Evolutionary conservation across 345 rosid species (phyloP), one percentile per base, ranked within the genome.

Genomic region (Citrus sp.): DNA sequence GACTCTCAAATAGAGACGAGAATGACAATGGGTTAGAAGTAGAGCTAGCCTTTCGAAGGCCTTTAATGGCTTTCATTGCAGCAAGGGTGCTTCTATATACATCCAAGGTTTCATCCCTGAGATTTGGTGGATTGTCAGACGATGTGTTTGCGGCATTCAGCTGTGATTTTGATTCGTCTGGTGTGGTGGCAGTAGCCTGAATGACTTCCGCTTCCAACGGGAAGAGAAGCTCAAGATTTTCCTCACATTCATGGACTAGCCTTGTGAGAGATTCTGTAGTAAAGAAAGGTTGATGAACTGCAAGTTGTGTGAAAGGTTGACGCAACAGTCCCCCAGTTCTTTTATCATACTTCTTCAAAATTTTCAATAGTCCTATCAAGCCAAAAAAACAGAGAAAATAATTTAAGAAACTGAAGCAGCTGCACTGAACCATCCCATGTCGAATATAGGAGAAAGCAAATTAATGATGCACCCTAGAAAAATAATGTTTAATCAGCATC

Each of bases 11-110:
- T 51, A 93, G 78, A 10, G 89, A 87, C 0, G 98, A 93, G 79
- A 89, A 84, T 0, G 97, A 94, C 64, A 92, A 68, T 2, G 98
- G 98, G 81, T 90, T 90, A 67, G 77, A 85, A 2, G 98, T 95
- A n/a, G 98, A 95, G 87, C 98, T 95, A 32, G 94, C 94, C 82
- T 89, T 93, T 77, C 85, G 93, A 77, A 95, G 93, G 77, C 98
- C 97, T 49, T 84, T 82, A 61, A 95, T 92, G 4, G 98, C 92
- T 83, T 89, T 89, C 95, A 95, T 93, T 34, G 98, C 98, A 73
- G 98, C 98, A 64, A 95, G 93, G 63, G 98, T 95, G 81, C 98
- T 88, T 54, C 95, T 87, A 74, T 95, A 95, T 27, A 93, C 86
- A 81, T 91, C 93, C 32, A 86, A 83, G 25, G 91, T 86, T 67